These are phyloP conservation scores for Mrakia blollopis DNA, from an alignment of 768 basidiomycete species.

Conservation along the genomic window DNA sequence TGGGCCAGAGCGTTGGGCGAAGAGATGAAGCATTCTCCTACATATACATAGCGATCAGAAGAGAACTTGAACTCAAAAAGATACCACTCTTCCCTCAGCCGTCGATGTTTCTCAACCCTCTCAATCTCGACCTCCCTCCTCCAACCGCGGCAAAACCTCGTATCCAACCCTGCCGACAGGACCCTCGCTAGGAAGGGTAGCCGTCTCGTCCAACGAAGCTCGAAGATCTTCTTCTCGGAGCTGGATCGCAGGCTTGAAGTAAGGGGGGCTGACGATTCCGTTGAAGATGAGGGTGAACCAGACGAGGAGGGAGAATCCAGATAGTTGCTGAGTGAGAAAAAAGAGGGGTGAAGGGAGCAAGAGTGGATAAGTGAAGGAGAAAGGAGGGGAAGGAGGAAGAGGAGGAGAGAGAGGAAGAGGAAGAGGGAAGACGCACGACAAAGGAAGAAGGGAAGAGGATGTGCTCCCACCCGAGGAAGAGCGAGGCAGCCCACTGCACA, in stretches of 20 bases:
- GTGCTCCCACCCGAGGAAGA: slow-evolving; percentile 69
- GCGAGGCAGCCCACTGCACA: slow-evolving; percentile 54
- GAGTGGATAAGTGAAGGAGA: too few species aligned
- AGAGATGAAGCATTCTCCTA: too few species aligned
- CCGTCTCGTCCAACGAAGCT: slow-evolving; percentile 13
- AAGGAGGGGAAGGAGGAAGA: too few species aligned
- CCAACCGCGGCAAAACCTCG: slow-evolving; percentile 11
- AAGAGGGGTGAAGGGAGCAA: too few species aligned
- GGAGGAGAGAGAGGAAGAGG: too few species aligned
- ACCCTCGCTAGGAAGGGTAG: not conserved
- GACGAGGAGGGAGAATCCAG: slow-evolving; percentile 84
- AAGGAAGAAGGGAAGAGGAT: slow-evolving; percentile 75
- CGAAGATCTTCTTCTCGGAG: slow-evolving; percentile 9
- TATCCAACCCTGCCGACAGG: slow-evolving; percentile 1
- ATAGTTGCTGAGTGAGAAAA: too few species aligned
- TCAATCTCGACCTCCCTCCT: not conserved
- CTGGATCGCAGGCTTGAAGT: not conserved
- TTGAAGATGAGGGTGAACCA: slow-evolving; percentile 50
- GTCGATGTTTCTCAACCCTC: not conserved
- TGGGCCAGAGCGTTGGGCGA: too few species aligned
- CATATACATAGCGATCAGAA: too few species aligned
- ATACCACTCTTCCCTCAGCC: not conserved
- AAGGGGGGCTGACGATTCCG: not conserved
- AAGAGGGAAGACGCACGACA: too few species aligned
- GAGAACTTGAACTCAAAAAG: too few species aligned